Base-by-base conservation (phyloP, 306 rosid species). In the Trifolium subterraneum region DNA sequence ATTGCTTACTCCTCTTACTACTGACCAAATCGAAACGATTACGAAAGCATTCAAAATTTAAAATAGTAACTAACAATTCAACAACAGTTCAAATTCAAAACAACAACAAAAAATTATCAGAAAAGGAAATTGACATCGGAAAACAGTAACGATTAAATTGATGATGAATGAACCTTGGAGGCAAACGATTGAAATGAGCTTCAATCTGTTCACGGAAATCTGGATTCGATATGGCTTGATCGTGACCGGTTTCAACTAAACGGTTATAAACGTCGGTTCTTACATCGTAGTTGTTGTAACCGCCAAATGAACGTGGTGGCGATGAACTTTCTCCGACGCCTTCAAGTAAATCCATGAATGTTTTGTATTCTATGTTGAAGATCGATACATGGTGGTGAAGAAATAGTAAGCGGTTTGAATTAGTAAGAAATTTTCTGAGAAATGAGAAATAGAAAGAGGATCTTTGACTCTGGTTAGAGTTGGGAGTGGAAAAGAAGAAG, bases 251-350 rank as follows among this genome's bases (percentile, higher is more conserved):
- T 81, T 90, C 90, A 25, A 95, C 72, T 64, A 95, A 78, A 10
- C 98, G 96, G 58, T 87, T 92, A 72, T 77, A 90, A 4, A 95
- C 97, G 68, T 92, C 98, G 88, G 77, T 87, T 44, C 90, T 75
- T 20, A 92, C 84, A 69, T 95, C 98, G 81, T 80, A 80, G 87
- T 74, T 87, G 31, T 59, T 79, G 87, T 84, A 93, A 47, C 91
- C 85, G 42, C 77, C 82, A 38, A 90, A 92, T 82, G 84, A 83
- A 36, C 92, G 81, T 22, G 97, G 96, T 29, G 99, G 99, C 74
- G 99, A 95, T 48, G 91, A 90, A 78, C 99, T 95, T 86, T 95
- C 99, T 61, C 99, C 99, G 1, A 95, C 90, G 22, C 99, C 99
- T 79, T 95, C 99, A 20, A 83, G 75, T 47, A 92, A 95, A 90